A percentile compares a stretch with the other conserved stretches of the same genome.
phyloP scores from a whole-genome alignment of 176 grass and related monocot species.

The Oryza officinalis region DNA sequence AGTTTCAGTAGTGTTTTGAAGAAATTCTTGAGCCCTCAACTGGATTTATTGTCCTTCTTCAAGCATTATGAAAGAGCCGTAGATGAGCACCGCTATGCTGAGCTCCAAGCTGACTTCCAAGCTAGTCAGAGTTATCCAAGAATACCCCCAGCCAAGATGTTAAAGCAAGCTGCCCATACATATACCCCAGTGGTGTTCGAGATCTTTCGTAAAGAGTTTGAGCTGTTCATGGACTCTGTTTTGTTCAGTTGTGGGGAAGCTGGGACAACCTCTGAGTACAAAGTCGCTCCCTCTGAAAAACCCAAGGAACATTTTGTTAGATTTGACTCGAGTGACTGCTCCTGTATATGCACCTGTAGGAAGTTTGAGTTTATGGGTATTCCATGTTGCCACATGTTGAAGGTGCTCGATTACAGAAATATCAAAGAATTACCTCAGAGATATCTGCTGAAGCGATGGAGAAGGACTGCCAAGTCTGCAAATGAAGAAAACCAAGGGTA shows the following conservation, averaged over 20 bases:
- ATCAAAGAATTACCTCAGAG: conserved; percentile 95
- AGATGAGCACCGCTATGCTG: conserved; percentile 95
- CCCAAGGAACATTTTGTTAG: conserved; percentile 87
- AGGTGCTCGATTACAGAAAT: conserved; percentile 95
- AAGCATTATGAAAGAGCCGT: conserved; percentile 95
- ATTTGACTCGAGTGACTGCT: conserved; percentile 82
- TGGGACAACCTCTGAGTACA: conserved; percentile 72
- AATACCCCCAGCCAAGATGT: conserved; percentile 94
- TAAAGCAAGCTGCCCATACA: conserved; percentile 92
- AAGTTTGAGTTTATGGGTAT: conserved; percentile 96
- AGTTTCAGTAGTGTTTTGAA: conserved; percentile 81
- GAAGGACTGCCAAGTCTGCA: conserved; percentile 81
- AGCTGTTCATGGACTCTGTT: conserved; percentile 97
- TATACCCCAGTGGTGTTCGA: conserved; percentile 98
- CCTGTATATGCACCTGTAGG: conserved; percentile 85
- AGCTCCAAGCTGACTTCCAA: conserved; percentile 97
- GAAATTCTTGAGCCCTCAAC: conserved; percentile 84
- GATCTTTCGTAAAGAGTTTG: conserved; percentile 95
- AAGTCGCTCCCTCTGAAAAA: conserved; percentile 82
- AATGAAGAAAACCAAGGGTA: conserved; percentile 48
- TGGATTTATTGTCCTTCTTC: conserved; percentile 91
- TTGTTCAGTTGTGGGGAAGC: conserved; percentile 75
- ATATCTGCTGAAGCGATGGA: conserved; percentile 93
- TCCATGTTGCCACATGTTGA: conserved; percentile 91
- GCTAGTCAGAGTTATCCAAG: conserved; percentile 98